A percentile compares a stretch with the other conserved stretches of the same genome.
These are phyloP conservation scores for Penstemon davidsonii DNA, from an alignment of 257 asterid genomes.

Conservation along the genomic window DNA sequence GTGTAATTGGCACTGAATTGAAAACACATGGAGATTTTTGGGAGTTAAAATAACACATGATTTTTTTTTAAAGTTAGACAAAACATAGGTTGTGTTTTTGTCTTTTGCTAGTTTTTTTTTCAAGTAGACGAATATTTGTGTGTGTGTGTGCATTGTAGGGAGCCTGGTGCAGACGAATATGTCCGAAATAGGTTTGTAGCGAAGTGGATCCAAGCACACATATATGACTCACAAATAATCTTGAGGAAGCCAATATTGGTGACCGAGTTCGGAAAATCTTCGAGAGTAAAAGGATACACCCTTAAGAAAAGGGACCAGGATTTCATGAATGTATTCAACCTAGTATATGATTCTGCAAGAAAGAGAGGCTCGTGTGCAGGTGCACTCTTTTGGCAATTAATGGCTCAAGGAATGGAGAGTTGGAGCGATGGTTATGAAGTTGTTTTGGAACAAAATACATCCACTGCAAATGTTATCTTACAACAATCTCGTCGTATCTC, in stretches of 20 bases:
- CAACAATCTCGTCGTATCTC: constrained; percentile 26
- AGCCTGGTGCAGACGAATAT: too few relatives aligned
- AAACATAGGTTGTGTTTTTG: too few relatives aligned
- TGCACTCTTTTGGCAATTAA: constrained; percentile 32
- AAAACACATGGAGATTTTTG: too few relatives aligned
- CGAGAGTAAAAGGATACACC: constrained; percentile 29
- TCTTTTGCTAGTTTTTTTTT: too few relatives aligned
- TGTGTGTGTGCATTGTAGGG: too few relatives aligned
- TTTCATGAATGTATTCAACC: constrained; percentile 18
- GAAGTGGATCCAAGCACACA: constrained; percentile 33
- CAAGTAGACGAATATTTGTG: too few relatives aligned
- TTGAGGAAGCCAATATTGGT: constrained; percentile 29
- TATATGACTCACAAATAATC: constrained; percentile 27
- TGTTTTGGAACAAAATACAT: constrained; percentile 28
- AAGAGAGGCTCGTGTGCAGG: constrained; percentile 34
- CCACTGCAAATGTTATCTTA: constrained; percentile 31
- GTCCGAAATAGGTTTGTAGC: too few relatives aligned
- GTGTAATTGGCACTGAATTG: too few relatives aligned
- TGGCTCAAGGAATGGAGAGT: constrained; percentile 34
- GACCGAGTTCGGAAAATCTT: constrained; percentile 33
- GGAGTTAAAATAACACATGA: too few relatives aligned
- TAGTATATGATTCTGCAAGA: constrained; percentile 26
- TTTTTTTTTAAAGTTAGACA: too few relatives aligned
- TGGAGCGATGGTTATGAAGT: constrained; percentile 36
- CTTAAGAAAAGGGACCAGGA: constrained; percentile 18